Evolutionary conservation across 768 basidiomycete species (phyloP), one percentile per base, ranked within the genome.

Genomic region (Pulveroboletus frians): DNA sequence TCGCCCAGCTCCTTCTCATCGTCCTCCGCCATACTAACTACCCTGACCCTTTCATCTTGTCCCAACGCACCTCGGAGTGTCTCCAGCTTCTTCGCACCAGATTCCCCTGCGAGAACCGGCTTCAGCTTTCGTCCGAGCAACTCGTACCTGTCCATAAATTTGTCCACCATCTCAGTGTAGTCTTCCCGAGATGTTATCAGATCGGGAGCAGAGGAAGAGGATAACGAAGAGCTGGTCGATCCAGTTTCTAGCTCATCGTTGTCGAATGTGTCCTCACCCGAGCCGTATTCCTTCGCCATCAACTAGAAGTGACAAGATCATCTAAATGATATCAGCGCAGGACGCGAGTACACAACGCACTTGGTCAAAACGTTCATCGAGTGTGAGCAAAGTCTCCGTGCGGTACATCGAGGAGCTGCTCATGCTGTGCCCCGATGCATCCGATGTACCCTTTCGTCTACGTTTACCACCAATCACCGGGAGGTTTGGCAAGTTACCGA

Each of bases 351-450:
- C 35, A 21, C 17, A 7, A 60, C 76, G 53, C 56, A 92, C 96
- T 76, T 92, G 83, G 59, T 98, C 94, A 63, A 98, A 99, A 10
- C 84, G 79, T 62, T 97, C 92, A 62, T 99, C 96, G 37, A 99
- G 73, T 2, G 84, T 86, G 44, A 89, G 81, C 26, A 98, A 69
- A 1, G 91, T 84, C 57, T 92, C 87, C 55, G 90, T 98, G 39
- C 96, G 81, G 70, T 81, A 88, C 88, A 98, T 92, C 13, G 92
- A 92, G 3, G 92, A 92, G 59, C 91, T 93, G 66, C 89, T 95
- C 93, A 99, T 97, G 64, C 88, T 91, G 74, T 95, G 95, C 11
- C 91, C 93, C 18, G 90, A 92, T 9, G 90, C 92, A 54, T 92
- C 87, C 43, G 88, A 92, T 0, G 82, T 75, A 3, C 83, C 84